Conservation (phyloP, 345 rosid species). For the Raphanus raphanistrum region DNA sequence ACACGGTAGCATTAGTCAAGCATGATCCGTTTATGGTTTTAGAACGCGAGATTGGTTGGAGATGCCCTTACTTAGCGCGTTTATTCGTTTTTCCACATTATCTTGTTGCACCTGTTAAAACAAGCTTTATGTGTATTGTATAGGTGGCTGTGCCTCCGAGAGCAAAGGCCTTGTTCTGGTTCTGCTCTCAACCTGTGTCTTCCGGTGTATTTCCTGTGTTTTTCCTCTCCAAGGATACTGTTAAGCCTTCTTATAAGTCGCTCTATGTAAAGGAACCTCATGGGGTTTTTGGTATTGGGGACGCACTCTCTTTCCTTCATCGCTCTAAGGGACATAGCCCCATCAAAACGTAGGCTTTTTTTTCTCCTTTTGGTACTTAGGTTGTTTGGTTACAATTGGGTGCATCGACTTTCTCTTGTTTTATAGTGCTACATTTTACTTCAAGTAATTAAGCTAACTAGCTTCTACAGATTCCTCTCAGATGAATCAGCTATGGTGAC, state of each 20-base stretch:
- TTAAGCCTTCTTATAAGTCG: slow-evolving; percentile 50
- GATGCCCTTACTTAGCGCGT: no score
- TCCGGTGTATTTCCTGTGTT: slow-evolving; percentile 66
- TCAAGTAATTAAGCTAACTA: slow-evolving; percentile 38
- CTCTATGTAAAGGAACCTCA: slow-evolving; percentile 54
- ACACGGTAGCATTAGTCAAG: no score
- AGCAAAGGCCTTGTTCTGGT: slow-evolving; percentile 85
- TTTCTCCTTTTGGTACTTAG: neutral
- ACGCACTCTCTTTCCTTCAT: slow-evolving; percentile 61
- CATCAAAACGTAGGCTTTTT: slow-evolving; percentile 51
- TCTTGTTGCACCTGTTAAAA: no score
- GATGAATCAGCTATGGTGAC: slow-evolving; percentile 57
- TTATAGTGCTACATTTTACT: slow-evolving; percentile 13
- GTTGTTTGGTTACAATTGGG: neutral
- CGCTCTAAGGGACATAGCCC: slow-evolving; percentile 29
- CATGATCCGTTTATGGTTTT: no score
- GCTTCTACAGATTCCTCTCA: slow-evolving; percentile 71
- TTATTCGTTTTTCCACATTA: no score
- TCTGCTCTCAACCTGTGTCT: slow-evolving; percentile 65
- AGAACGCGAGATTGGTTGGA: no score
- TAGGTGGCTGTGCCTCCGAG: slow-evolving; percentile 89
- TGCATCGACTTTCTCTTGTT: neutral
- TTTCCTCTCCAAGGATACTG: slow-evolving; percentile 68
- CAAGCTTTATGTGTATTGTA: neutral
- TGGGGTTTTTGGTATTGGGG: slow-evolving; percentile 81